Percentiles rank a stretch among this genome's conserved stretches.
Evolutionary conservation across 2,329 filamentous ascomycete genomes (phyloP).

Genomic region (Ceratocystis ficicola): DNA sequence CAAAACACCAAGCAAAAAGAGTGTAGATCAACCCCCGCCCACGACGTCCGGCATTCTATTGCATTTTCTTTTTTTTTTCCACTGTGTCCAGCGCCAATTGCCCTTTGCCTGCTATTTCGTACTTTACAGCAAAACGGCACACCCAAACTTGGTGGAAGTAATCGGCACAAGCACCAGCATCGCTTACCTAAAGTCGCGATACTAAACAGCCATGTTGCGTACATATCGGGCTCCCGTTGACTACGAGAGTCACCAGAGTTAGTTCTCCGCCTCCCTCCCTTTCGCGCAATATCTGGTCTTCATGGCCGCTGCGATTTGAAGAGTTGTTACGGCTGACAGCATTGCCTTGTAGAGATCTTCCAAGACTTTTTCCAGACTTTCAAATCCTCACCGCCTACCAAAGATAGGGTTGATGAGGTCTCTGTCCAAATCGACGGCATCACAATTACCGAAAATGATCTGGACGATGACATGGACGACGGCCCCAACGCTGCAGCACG

Average conservation of each 20-base stretch:
- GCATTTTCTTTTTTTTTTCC: neutral
- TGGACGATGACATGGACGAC: conserved; percentile 84
- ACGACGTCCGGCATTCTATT: neutral
- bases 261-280: conserved; percentile 27
- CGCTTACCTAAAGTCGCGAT: neutral
- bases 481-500: conserved; percentile 43
- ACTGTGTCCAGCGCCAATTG: neutral
- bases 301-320: neutral
- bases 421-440: conserved; percentile 73
- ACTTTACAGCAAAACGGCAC: neutral
- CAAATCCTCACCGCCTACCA: conserved; percentile 57
- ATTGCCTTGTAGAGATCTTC: conserved; percentile 52
- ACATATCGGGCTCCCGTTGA: conserved; percentile 46
- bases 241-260: conserved; percentile 77
- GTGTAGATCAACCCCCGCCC: neutral
- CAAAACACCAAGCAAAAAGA: neutral
- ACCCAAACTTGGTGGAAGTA: neutral
- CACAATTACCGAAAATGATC: conserved; percentile 73
- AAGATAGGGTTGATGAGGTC: conserved; percentile 40
- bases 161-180: neutral
- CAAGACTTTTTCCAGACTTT: conserved; percentile 79
- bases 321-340: neutral
- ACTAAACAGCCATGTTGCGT: conserved; percentile 16
- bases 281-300: conserved; percentile 14
- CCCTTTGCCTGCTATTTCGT: neutral